Base-by-base conservation (phyloP, 78 protist species). In the Blattamonas nauphoetae region DNA sequence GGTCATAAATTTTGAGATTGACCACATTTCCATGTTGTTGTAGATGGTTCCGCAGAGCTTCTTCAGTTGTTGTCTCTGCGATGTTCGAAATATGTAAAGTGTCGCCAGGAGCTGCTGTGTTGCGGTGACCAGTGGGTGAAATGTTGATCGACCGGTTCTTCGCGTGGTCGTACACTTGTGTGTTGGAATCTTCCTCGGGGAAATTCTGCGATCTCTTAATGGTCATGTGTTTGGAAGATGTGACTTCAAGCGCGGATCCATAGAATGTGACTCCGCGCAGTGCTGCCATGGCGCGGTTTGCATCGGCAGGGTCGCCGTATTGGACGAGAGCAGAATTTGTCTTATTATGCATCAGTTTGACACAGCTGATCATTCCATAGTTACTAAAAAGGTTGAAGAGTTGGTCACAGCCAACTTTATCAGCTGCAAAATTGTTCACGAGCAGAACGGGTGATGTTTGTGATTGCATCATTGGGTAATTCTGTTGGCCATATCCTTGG, bases 311-410 rank as follows among this genome's bases (percentile, higher is more conserved):
- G 35, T 85, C 87, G 77, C 45, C 87, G 55, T 44, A 41, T 43
- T 85, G 87, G 38, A 85, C 45, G 78, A 85, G 38, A 3, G 87
- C 87, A 32, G 3, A 1, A 43, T 84, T 43, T 44, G 64, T 44
- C 87, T 85, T 85, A 11, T 33, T 85, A 55, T 46, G 77, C 45
- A 85, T 44, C 4, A 85, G 41, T 3, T 5, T 1, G 77, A 85
- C 44, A 32, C 77, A 29, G 79, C 41, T 6, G 3, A 85, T 45
- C 44, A 44, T 85, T 41, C 87, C 87, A 5, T 85, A 85, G n/a
- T 5, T 5, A 5, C 78, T 44, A 85, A 88, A 88, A 41, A 88
- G 33, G 90, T 88, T 88, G 85, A 88, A 88, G 44, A 88, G 86
- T 32, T 79, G 44, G 63, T 88, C 90, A 42, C 45, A 6, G 32